Evolutionary conservation across 2,329 filamentous ascomycete species (phyloP).

Genomic region (Botryotinia calthae): DNA sequence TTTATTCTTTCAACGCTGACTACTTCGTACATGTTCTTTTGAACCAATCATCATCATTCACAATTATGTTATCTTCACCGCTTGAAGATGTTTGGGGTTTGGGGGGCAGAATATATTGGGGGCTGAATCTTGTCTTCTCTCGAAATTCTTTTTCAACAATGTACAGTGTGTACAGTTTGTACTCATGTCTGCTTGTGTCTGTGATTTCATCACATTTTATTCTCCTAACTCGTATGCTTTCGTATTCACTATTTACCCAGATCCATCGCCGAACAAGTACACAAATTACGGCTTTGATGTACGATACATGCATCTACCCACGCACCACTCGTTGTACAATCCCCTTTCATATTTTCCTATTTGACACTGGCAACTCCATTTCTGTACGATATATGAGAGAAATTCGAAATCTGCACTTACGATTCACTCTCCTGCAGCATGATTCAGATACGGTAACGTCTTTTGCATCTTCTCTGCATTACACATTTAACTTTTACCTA

Average conservation of each 20-base stretch:
- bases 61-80: neutral
- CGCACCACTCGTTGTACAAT: constrained; percentile 7
- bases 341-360: neutral
- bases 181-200: neutral
- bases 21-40: neutral
- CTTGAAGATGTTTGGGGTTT: neutral
- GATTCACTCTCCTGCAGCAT: neutral
- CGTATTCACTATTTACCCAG: neutral
- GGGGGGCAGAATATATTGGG: constrained; percentile 4
- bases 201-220: neutral
- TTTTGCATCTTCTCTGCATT: neutral
- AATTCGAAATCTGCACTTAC: neutral
- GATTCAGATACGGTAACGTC: neutral
- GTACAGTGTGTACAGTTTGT: neutral
- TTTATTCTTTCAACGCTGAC: neutral
- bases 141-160: neutral
- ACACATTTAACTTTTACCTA: neutral
- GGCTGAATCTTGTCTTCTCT: neutral
- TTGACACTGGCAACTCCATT: neutral
- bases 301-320: neutral
- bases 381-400: neutral
- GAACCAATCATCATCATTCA: neutral
- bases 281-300: neutral
- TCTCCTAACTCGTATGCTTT: neutral
- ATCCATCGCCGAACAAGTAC: neutral